Base-by-base conservation (phyloP, 2,329 filamentous ascomycete species). In the Ascochyta viciae-villosae region DNA sequence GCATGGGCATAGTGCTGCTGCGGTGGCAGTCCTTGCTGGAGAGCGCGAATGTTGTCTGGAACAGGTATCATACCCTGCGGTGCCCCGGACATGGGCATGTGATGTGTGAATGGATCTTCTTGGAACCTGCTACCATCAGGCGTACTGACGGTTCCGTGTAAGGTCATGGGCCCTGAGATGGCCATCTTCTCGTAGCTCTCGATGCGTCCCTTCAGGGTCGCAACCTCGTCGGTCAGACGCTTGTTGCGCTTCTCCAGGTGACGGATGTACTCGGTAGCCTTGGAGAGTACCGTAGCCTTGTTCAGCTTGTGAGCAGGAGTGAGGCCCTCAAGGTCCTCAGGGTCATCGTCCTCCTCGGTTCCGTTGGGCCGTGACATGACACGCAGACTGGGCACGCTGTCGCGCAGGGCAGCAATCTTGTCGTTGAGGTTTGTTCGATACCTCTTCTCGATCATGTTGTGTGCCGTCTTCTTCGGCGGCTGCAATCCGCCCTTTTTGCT, bases 361-460 rank as follows among this genome's bases (percentile, higher is more conserved):
- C 70, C 71, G 31, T 76, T 75, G 6, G 73, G 70, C 12, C 77
- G 87, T 81, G 87, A 87, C 85, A 93, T 91, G 65, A 92, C 90
- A 44, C 93, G 87, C 54, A 98, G 80, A 74, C 91, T 96, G 2
- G 94, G 94, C 13, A 98, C 92, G 70, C 92, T 96, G 74, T 97
- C 92, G 66, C 93, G 85, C 59, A 98, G 80, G 55, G 93, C 92
- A 41, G 92, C 90, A 67, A 98, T 98, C 80, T 98, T 98, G 73
- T 97, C 94, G 72, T 98, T 98, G 54, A 98, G 83, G 71, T 98
- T 98, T 50, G 91, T 96, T 67, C 94, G 88, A 76, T 98, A 98
- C 63, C 94, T 83, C 82, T 97, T 98, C 79, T 98, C 94, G 61
- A 98, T 97, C 84, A 98, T 95, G 76, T 97, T 98, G 78, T 98